Evolutionary conservation across 2,329 filamentous ascomycete species (phyloP).

Genomic region (Trichoderma koningii): DNA sequence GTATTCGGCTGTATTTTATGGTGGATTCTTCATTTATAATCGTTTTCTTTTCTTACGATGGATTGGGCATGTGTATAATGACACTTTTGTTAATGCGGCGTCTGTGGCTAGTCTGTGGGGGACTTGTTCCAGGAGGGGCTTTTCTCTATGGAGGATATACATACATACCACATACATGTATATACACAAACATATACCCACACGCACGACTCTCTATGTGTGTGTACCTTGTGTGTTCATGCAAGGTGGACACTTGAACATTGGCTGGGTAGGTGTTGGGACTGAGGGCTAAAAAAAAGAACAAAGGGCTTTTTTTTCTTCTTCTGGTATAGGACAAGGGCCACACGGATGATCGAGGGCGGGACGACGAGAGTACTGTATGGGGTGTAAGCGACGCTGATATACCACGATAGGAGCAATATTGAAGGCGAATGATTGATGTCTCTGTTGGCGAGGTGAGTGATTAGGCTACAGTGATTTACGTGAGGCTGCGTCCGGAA

Average conservation of each 20-base stretch:
- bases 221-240: neutral
- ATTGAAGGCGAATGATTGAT: neutral
- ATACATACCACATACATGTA: slow-evolving; percentile 3
- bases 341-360: slow-evolving; percentile 13
- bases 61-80: slow-evolving; percentile 10
- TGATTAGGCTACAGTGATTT: neutral
- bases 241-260: neutral
- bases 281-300: slow-evolving; percentile 1
- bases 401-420: slow-evolving; percentile 22
- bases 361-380: slow-evolving; percentile 34
- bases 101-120: neutral
- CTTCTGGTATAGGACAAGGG: slow-evolving; percentile 10
- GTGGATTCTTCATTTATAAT: neutral
- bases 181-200: neutral
- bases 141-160: neutral
- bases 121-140: neutral
- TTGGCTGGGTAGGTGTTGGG: slow-evolving; percentile 4
- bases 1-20: slow-evolving; percentile 9
- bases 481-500: neutral
- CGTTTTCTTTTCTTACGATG: neutral
- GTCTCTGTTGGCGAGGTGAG: slow-evolving; percentile 8
- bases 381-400: slow-evolving; percentile 25
- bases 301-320: neutral
- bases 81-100: slow-evolving; percentile 15
- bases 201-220: neutral